Evolutionary conservation across 768 basidiomycete species (phyloP).

Genomic region (Lyophyllum atratum): DNA sequence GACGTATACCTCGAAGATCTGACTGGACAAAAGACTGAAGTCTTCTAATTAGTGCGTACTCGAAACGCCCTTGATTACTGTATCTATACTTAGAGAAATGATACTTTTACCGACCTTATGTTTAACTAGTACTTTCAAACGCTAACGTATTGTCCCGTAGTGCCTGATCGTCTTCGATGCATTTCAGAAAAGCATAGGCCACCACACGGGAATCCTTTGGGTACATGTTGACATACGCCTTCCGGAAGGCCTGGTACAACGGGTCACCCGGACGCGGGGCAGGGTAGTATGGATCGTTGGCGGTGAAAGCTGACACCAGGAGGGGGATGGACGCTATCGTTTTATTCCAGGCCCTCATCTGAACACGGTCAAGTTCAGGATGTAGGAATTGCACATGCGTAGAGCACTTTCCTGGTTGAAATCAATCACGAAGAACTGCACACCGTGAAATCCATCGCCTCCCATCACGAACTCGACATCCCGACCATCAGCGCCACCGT

Average conservation of each 20-base stretch:
- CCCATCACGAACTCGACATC: slow-evolving; percentile 33
- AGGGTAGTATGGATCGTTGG: slow-evolving; percentile 35
- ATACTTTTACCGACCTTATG: neutral
- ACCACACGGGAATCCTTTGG: slow-evolving; percentile 9
- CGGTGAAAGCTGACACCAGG: slow-evolving; percentile 27
- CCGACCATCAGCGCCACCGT: slow-evolving; percentile 27
- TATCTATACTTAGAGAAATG: neutral
- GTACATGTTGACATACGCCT: slow-evolving; percentile 24
- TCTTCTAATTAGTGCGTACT: no score
- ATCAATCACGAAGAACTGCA: slow-evolving; percentile 25
- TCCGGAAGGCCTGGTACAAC: slow-evolving; percentile 22
- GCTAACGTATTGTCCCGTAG: neutral
- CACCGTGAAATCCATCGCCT: slow-evolving; percentile 19
- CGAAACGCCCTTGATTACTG: neutral
- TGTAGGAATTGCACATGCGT: neutral
- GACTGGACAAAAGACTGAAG: no score
- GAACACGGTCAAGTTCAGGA: neutral
- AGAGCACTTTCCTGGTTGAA: slow-evolving; percentile 27
- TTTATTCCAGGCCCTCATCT: neutral
- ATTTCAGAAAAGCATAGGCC: neutral
- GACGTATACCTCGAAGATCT: neutral
- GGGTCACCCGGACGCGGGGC: slow-evolving; percentile 21
- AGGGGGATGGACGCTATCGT: slow-evolving; percentile 13
- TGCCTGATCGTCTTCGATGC: neutral
- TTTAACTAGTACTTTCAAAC: neutral